Evolutionary conservation across 352 stramenopile species (phyloP).

Genomic region (Phytophthora multivora): DNA sequence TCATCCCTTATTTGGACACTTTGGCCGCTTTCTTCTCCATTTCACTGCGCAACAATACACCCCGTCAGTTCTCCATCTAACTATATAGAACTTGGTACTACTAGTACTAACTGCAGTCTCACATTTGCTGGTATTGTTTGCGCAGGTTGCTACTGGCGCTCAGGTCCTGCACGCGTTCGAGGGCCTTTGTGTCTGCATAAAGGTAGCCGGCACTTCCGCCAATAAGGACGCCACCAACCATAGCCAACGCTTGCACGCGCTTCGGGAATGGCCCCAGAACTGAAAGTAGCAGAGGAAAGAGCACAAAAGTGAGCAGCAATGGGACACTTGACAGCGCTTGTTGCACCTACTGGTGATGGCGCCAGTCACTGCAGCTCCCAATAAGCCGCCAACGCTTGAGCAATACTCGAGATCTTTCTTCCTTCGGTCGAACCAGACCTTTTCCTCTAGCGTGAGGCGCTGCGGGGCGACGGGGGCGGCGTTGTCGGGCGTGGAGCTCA

Average conservation of each 20-base stretch:
- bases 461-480: slow-evolving; percentile 14
- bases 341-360: slow-evolving; percentile 72
- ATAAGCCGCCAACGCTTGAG: slow-evolving; percentile 55
- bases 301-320: not conserved
- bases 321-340: not conserved
- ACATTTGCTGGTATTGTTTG: slow-evolving; percentile 87
- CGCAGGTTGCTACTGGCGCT: slow-evolving; percentile 76
- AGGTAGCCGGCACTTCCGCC: slow-evolving; percentile 65
- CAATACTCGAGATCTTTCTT: slow-evolving; percentile 71
- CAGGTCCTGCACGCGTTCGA: slow-evolving; percentile 75
- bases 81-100: not conserved
- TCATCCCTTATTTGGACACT: slow-evolving; percentile 29
- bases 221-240: slow-evolving; percentile 63
- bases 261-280: slow-evolving; percentile 70
- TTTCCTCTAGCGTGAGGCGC: slow-evolving; percentile 81
- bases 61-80: not conserved
- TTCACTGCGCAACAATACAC: slow-evolving; percentile 30
- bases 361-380: slow-evolving; percentile 54
- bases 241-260: slow-evolving; percentile 63
- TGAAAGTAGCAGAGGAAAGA: slow-evolving; percentile 19
- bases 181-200: slow-evolving; percentile 73
- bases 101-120: slow-evolving; percentile 5
- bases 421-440: slow-evolving; percentile 81
- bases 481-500: slow-evolving; percentile 20
- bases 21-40: slow-evolving; percentile 74